These are phyloP conservation scores for Solanum phureja DNA, from an alignment of 257 asterid genomes.

Conservation along the genomic window DNA sequence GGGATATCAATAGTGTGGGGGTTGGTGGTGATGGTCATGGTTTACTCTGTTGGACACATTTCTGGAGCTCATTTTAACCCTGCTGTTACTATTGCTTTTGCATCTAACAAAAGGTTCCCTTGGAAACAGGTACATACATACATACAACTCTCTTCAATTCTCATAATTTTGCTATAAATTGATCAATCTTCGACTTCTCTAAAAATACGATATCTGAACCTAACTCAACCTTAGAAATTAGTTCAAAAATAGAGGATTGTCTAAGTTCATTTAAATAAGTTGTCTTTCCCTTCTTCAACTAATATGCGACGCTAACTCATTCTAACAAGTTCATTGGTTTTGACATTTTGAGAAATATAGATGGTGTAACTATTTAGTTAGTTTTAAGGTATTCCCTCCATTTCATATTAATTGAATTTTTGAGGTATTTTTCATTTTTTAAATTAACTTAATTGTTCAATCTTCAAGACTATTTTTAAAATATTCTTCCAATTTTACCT, in stretches of 20 bases:
- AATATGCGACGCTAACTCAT: background rate
- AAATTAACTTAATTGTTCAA: no score
- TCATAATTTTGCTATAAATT: background rate
- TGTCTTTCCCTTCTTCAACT: background rate
- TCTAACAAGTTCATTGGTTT: background rate
- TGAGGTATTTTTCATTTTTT: no score
- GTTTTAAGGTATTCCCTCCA: no score
- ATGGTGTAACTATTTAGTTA: background rate
- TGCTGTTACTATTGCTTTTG: constrained; percentile 83
- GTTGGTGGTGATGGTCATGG: constrained; percentile 75
- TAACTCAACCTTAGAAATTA: no score
- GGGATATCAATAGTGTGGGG: constrained; percentile 83
- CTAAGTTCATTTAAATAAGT: no score
- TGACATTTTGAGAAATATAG: background rate
- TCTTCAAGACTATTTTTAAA: no score
- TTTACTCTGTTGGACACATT: constrained; percentile 78
- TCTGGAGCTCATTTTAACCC: constrained; percentile 95
- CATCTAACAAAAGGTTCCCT: constrained; percentile 66
- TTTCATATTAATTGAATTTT: no score
- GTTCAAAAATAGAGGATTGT: no score
- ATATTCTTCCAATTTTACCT: no score
- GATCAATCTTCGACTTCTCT: background rate
- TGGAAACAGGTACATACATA: constrained; percentile 38
- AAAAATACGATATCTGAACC: accelerated
- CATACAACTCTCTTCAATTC: no score